Conservation (phyloP, 768 basidiomycete species). For the Vararia minispora region DNA sequence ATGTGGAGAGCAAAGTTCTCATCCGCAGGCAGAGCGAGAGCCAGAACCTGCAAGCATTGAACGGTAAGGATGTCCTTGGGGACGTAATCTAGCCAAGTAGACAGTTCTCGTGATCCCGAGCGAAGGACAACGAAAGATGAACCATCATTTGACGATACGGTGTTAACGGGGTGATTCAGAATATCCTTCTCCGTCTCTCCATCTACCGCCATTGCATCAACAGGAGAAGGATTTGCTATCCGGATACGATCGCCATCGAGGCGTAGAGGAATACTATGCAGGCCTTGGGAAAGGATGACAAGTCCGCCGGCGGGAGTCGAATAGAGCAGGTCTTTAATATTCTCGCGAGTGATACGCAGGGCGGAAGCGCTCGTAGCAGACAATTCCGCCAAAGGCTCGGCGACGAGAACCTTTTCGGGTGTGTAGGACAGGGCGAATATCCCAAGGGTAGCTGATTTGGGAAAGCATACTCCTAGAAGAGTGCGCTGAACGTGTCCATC, state of each 20-base stretch:
- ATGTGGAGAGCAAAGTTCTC: slow-evolving; percentile 45
- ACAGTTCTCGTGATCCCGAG: no score
- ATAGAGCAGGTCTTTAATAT: slow-evolving; percentile 59
- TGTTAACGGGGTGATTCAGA: no score
- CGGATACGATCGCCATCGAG: no score
- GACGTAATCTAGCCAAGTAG: slow-evolving; percentile 40
- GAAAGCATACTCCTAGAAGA: slow-evolving; percentile 45
- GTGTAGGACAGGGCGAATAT: slow-evolving; percentile 37
- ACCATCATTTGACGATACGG: no score
- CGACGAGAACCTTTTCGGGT: slow-evolving; percentile 31
- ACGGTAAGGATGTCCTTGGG: slow-evolving; percentile 45
- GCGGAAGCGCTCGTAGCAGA: slow-evolving; percentile 44
- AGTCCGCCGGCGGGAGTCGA: slow-evolving; percentile 46
- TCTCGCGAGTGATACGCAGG: slow-evolving; percentile 49
- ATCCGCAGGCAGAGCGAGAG: slow-evolving; percentile 46
- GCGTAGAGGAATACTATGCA: slow-evolving; percentile 19
- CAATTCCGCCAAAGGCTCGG: slow-evolving; percentile 26
- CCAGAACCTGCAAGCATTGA: slow-evolving; percentile 51
- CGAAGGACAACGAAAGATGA: no score
- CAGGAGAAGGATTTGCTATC: no score
- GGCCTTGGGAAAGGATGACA: slow-evolving; percentile 51
- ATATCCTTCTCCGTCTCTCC: no score
- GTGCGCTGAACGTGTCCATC: slow-evolving; percentile 43
- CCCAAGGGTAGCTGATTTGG: slow-evolving; percentile 30
- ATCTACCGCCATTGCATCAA: slow-evolving; percentile 7